Evolutionary conservation across 441 rosid species (phyloP).

Genomic region (Populus trichocarpa): DNA sequence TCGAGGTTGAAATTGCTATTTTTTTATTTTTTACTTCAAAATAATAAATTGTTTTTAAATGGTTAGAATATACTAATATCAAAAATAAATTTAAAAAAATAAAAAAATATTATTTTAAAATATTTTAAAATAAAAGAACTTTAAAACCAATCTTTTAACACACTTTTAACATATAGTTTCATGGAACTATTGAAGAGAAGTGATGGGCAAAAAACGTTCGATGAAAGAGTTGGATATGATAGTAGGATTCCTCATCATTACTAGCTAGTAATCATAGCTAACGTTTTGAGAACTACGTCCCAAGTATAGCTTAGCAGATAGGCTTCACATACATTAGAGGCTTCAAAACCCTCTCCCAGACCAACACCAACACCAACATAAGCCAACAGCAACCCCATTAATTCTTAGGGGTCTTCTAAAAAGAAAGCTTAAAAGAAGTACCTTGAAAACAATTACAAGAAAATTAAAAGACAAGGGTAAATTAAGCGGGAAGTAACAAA

Average conservation of each 20-base stretch:
- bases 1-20: too few species aligned
- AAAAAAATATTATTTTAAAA: too few species aligned
- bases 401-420: neutral
- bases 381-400: neutral
- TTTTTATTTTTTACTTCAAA: too few species aligned
- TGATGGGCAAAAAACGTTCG: too few species aligned
- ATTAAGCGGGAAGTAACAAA: neutral
- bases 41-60: too few species aligned
- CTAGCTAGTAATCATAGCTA: neutral
- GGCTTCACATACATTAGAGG: neutral
- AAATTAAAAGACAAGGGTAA: neutral
- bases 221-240: neutral
- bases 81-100: too few species aligned
- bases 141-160: too few species aligned
- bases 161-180: too few species aligned
- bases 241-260: neutral
- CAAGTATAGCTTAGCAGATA: conserved; percentile 6
- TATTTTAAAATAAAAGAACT: too few species aligned
- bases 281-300: neutral
- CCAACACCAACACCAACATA: neutral
- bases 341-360: conserved; percentile 20
- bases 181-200: neutral
- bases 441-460: conserved; percentile 6
- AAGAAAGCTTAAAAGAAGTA: neutral
- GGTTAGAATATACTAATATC: too few species aligned